A percentile compares a stretch with the other conserved stretches of the same genome.
These are phyloP conservation scores for Suillus occidentalis DNA, from an alignment of 768 basidiomycete genomes.

Conservation along the genomic window DNA sequence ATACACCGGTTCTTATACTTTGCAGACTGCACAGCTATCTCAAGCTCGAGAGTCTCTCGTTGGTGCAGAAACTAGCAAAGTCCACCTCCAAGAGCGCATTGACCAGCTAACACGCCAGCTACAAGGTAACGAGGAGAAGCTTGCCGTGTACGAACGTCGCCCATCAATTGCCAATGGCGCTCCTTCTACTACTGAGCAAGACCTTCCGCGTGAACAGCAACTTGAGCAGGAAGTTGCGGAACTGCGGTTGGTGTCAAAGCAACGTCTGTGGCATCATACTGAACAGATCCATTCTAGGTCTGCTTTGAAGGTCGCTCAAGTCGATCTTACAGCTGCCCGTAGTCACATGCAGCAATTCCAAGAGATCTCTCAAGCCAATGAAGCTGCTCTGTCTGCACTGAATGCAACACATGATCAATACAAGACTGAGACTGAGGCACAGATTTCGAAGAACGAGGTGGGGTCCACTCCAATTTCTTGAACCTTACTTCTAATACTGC, in stretches of 20 bases:
- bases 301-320: conserved; percentile 72
- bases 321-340: conserved; percentile 70
- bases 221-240: conserved; percentile 85
- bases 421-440: conserved; percentile 68
- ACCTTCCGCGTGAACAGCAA: conserved; percentile 70
- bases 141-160: conserved; percentile 82
- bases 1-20: conserved; percentile 12
- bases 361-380: conserved; percentile 81
- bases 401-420: conserved; percentile 80
- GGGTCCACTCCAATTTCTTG: conserved; percentile 12
- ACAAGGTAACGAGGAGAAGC: conserved; percentile 80
- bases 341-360: conserved; percentile 83
- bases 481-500: neutral
- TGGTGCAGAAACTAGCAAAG: conserved; percentile 75
- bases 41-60: conserved; percentile 70
- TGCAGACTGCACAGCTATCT: conserved; percentile 60
- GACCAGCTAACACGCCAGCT: conserved; percentile 51
- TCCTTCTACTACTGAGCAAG: conserved; percentile 40
- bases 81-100: conserved; percentile 69
- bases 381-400: conserved; percentile 68
- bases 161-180: conserved; percentile 32
- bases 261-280: neutral
- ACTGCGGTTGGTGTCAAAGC: conserved; percentile 53
- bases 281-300: conserved; percentile 43
- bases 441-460: conserved; percentile 69